Conservation (phyloP, 2,329 filamentous ascomycete species). For the Penicillium fuscoglaucum region DNA sequence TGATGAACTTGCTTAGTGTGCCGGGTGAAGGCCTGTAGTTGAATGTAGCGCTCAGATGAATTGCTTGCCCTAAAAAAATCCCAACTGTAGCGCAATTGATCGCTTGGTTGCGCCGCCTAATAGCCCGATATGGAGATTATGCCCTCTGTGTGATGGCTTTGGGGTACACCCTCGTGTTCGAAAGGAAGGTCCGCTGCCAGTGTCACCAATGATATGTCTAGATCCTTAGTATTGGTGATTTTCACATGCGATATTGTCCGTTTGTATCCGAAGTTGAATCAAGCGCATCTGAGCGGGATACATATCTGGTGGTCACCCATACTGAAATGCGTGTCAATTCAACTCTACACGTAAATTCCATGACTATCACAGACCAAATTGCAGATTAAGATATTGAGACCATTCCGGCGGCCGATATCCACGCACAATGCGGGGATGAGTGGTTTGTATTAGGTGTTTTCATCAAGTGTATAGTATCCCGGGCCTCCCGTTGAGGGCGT, state of each 20-base stretch:
- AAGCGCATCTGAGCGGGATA: neutral
- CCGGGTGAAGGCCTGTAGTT: too few species aligned
- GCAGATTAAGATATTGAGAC: neutral
- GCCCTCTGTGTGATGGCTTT: neutral
- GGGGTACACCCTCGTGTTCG: neutral
- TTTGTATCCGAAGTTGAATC: too few species aligned
- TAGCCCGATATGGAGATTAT: neutral
- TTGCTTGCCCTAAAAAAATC: neutral
- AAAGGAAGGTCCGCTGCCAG: too few species aligned
- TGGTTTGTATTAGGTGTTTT: neutral
- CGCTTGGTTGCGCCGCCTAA: neutral
- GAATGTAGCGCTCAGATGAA: neutral
- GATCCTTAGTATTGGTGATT: neutral
- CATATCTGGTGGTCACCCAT: too few species aligned
- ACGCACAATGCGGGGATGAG: fast-evolving
- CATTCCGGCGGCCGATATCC: fast-evolving
- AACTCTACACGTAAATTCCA: neutral
- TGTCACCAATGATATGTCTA: too few species aligned
- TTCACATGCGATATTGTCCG: neutral
- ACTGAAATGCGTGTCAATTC: too few species aligned
- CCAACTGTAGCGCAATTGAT: neutral
- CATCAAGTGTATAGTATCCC: neutral
- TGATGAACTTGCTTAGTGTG: neutral
- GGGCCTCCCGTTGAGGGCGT: neutral
- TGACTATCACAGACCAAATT: fast-evolving